Conservation (phyloP, 2,329 filamentous ascomycete genomes). For the Alternaria sp. region DNA sequence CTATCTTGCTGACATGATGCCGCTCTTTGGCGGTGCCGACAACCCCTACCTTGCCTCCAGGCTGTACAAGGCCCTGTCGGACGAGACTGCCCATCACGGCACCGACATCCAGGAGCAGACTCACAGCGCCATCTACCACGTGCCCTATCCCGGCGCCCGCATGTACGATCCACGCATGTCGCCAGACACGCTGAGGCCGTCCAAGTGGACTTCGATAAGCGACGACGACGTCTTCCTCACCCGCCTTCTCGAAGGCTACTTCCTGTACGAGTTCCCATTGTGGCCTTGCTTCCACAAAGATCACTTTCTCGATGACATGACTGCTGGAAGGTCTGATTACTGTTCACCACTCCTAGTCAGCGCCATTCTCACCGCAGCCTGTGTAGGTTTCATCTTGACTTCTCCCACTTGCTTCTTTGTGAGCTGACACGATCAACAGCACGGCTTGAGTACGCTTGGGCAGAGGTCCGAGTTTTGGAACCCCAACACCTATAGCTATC, state of each 20-base stretch:
- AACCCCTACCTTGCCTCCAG: conserved; percentile 2
- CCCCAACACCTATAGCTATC: conserved; percentile 3
- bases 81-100: background rate
- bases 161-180: conserved; percentile 11
- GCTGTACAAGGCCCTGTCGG: background rate
- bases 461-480: conserved; percentile 11
- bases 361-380: conserved; percentile 9
- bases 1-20: background rate
- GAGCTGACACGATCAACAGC: background rate
- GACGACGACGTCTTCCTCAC: conserved; percentile 10
- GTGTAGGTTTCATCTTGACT: conserved; percentile 2
- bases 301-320: conserved; percentile 16
- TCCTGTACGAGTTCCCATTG: conserved; percentile 11
- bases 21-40: background rate
- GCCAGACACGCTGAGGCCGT: background rate
- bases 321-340: background rate
- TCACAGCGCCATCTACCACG: background rate
- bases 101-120: background rate
- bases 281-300: conserved; percentile 18
- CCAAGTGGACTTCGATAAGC: conserved; percentile 12
- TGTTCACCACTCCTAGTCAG: conserved; percentile 18
- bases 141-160: conserved; percentile 2
- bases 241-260: conserved; percentile 13
- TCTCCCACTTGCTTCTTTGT: background rate
- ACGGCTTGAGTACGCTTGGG: background rate